A percentile compares a stretch with the other conserved stretches of the same genome.
These are phyloP conservation scores for Tetradesmus lagerheimii DNA, from an alignment of 139 green algal species.

Conservation along the genomic window DNA sequence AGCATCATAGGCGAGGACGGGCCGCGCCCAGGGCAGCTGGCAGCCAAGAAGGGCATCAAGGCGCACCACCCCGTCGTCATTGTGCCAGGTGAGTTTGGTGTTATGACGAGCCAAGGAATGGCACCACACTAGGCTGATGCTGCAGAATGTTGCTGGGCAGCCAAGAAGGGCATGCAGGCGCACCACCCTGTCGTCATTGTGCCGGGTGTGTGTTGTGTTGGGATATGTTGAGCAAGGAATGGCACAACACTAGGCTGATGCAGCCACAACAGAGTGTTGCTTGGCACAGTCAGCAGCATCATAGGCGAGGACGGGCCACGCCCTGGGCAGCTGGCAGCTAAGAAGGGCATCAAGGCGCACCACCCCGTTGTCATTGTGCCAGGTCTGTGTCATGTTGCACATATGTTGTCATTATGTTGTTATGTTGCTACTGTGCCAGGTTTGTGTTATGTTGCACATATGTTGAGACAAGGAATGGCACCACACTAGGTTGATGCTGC, in stretches of 20 bases:
- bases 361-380: slow-evolving; percentile 56
- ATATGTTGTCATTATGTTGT: too few relatives aligned
- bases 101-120: too few relatives aligned
- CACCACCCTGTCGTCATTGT: slow-evolving; percentile 62
- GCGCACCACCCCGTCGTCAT: slow-evolving; percentile 62
- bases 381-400: too few relatives aligned
- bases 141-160: too few relatives aligned
- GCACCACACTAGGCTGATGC: too few relatives aligned
- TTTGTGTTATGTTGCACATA: too few relatives aligned
- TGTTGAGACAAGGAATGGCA: too few relatives aligned
- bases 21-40: slow-evolving; percentile 45
- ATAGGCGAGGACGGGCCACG: slow-evolving; percentile 34
- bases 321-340: slow-evolving; percentile 49
- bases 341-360: slow-evolving; percentile 57
- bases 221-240: too few relatives aligned
- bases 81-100: too few relatives aligned
- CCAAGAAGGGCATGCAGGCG: slow-evolving; percentile 51
- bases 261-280: too few relatives aligned
- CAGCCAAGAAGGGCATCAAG: slow-evolving; percentile 50
- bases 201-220: slow-evolving; percentile 60
- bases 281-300: slow-evolving; percentile 30
- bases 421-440: not conserved
- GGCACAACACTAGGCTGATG: too few relatives aligned
- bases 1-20: slow-evolving; percentile 36
- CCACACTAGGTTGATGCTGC: too few relatives aligned